Evolutionary conservation across 768 basidiomycete species (phyloP).

Genomic region (Podaxis sp.): DNA sequence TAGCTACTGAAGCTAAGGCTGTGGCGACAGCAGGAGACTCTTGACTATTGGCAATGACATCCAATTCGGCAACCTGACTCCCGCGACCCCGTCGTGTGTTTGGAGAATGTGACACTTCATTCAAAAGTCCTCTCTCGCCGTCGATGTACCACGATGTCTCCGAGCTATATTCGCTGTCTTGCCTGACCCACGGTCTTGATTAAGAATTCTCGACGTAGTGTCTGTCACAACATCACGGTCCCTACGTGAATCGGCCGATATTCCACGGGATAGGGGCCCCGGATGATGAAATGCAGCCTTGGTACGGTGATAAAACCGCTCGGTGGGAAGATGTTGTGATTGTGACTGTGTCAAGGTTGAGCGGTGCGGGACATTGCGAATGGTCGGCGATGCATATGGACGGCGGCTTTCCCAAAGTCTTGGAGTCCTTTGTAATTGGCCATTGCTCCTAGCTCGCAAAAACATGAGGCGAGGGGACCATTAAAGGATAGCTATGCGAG

Average conservation of each 20-base stretch:
- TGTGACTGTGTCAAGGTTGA: background rate
- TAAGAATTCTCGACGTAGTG: slow-evolving; percentile 1
- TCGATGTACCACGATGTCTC: slow-evolving; percentile 2
- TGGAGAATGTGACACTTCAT: background rate
- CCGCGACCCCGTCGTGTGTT: background rate
- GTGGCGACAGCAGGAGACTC: background rate
- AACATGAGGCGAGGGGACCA: background rate
- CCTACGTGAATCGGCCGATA: background rate
- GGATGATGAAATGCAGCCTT: slow-evolving; percentile 9
- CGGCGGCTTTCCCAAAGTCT: background rate
- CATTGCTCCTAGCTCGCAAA: background rate
- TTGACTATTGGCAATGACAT: background rate
- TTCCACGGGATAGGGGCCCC: slow-evolving; percentile 7
- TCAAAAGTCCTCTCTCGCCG: background rate
- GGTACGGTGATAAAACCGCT: slow-evolving; percentile 1
- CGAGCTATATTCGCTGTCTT: background rate
- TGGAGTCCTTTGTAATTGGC: background rate
- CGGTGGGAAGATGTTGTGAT: slow-evolving; percentile 13
- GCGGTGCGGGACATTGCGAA: background rate
- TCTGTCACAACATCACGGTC: slow-evolving; percentile 13
- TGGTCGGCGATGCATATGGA: background rate
- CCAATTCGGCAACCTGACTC: background rate
- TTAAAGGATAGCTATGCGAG: slow-evolving; percentile 1
- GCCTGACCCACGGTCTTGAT: slow-evolving; percentile 3
- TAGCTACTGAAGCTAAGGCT: background rate